Base-by-base conservation (phyloP, 768 basidiomycete genomes). In the Mycena venus region DNA sequence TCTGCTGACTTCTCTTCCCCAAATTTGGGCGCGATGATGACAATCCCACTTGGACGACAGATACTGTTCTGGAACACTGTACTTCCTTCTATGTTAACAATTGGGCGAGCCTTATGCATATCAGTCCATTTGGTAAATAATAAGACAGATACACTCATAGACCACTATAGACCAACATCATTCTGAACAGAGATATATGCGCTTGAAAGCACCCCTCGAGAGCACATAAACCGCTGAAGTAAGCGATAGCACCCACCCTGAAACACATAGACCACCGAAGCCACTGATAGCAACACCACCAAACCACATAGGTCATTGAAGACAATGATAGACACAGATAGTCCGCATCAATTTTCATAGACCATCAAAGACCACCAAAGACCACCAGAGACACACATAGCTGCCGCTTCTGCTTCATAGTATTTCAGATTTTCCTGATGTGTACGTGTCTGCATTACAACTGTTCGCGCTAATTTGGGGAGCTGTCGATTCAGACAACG, bases 1-100 rank as follows among this genome's bases (percentile, higher is more conserved):
- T n/a, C n/a, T n/a, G n/a, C n/a, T 84, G 83, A 49, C 84, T 84
- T 75, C 75, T 85, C 2, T 75, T 83, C 44, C 85, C 84, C 5
- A 69, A 67, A 11, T 80, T 70, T 80, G 47, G 17, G 8, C 40
- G 63, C 8, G 23, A 36, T 6, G 47, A 58, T 21, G 53, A 47
- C 32, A 64, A 66, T n/a, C 23, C 42, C 34, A 12, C 11, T 4
- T 77, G 74, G 67, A 77, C 69, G 15, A 44, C 76, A 6, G 58
- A 71, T 14, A 78, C 66, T 66, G 74, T 80, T 47, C 62, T 82
- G 23, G 80, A 82, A 29, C 19, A 65, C n/a, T 70, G 64, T 44
- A 23, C 32, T 23, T 64, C 68, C 4, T 82, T 82, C 67, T 74
- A 75, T 59, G 56, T 81, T 32, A 81, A 82, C 75, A 82, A 81